Base-by-base conservation (phyloP, 257 asterid species). In the Cinchona pubescens region DNA sequence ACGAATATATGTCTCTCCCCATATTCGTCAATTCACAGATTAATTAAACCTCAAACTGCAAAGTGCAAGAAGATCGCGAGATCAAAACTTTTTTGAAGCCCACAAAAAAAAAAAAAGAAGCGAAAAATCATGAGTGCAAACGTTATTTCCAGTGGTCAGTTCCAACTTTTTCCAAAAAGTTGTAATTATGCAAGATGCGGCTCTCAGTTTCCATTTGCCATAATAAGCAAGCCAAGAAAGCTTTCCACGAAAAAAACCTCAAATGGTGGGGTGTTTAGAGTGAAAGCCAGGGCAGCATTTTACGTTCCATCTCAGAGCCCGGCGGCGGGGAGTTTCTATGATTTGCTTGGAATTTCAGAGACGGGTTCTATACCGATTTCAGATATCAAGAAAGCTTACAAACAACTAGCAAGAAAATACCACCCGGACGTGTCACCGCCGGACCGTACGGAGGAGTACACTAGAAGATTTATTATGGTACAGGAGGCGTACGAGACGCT, bases 401-500 rank as follows among this genome's bases (percentile, higher is more conserved):
- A 85, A 27, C 66, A 79, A 38, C 82, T 85, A 84, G 92, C 92
- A 3, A 75, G 87, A 74, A 82, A 81, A 79, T 88, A 86, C 69
- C 92, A 90, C 66, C 96, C 96, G 16, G 92, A 90, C 73, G 88
- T 86, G 38, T 86, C 96, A 3, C 90, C 91, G n/a, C 87, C 87
- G 83, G 92, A 83, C 12, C 40, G 86, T 32, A 85, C 83, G 69
- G 90, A 86, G 35, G 96, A 88, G 84, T 27, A 85, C 49, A 86
- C 93, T 5, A 58, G 59, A 83, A 81, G 79, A 73, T 90, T 88
- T 71, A 81, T 90, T 6, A 51, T 73, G 89, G 88, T 83, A 61
- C 72, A 82, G 2, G 82, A 86, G 75, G 95, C 92, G 23, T 89
- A 89, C 51, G 87, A 89, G 19, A 89, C 90, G 0, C 90, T 89